A percentile compares a stretch with the other conserved stretches of the same genome.
phyloP scores from a whole-genome alignment of 306 rosid genomes.

The Rosa lucieae region DNA sequence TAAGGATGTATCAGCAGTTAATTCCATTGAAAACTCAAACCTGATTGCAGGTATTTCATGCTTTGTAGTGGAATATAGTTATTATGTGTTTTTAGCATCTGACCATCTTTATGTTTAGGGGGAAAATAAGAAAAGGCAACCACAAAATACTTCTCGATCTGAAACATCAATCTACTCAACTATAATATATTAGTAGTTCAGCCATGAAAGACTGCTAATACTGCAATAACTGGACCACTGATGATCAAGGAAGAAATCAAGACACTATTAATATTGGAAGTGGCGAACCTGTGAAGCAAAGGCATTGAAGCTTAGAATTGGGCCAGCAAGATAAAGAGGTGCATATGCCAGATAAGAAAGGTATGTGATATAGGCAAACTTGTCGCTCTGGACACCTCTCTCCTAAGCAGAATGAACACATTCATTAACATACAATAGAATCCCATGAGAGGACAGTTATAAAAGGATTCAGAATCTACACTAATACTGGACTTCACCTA shows the following conservation, averaged over 20 bases:
- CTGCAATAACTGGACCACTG: constrained; percentile 11
- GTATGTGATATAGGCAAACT: constrained; percentile 54
- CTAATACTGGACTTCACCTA: constrained; percentile 21
- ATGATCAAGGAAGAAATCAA: constrained; percentile 13
- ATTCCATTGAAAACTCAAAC: not conserved
- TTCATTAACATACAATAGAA: constrained; percentile 10
- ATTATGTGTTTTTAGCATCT: not conserved
- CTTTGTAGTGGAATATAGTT: not conserved
- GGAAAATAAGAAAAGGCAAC: not conserved
- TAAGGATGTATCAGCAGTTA: not conserved
- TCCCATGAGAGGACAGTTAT: constrained; percentile 18
- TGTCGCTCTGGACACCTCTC: constrained; percentile 60
- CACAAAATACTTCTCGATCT: not conserved
- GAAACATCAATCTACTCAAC: not conserved
- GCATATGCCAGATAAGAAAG: constrained; percentile 87
- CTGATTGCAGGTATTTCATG: not conserved
- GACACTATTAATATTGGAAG: constrained; percentile 18
- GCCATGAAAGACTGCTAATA: constrained; percentile 19
- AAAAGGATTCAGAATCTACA: constrained; percentile 21
- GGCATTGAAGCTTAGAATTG: constrained; percentile 89
- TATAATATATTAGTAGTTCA: not conserved
- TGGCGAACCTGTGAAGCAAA: constrained; percentile 88
- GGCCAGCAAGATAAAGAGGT: constrained; percentile 92
- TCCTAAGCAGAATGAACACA: constrained; percentile 52
- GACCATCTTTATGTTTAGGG: not conserved